These are phyloP conservation scores for Parathielavia hyrcaniae DNA, from an alignment of 495 filamentous ascomycete species.

Conservation along the genomic window DNA sequence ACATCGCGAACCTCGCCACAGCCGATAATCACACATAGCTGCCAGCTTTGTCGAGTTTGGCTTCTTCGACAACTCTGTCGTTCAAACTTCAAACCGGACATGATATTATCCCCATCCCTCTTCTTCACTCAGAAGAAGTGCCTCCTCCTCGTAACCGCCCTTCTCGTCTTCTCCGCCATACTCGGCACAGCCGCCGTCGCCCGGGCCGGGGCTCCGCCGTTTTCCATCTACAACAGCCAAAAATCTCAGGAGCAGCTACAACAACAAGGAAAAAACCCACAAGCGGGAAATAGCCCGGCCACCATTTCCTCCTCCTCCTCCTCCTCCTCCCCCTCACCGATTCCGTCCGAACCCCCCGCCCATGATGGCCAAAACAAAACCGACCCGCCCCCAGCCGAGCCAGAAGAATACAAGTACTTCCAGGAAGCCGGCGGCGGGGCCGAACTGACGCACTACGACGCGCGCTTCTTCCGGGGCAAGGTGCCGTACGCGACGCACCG, in stretches of 20 bases:
- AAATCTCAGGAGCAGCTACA: background rate
- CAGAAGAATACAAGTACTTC: conserved; percentile 41
- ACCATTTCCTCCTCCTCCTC: too few species aligned
- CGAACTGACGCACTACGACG: conserved; percentile 64
- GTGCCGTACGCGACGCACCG: conserved; percentile 60
- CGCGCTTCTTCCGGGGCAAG: conserved; percentile 55
- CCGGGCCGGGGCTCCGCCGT: background rate
- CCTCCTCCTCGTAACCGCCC: background rate
- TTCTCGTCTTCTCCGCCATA: conserved; percentile 3
- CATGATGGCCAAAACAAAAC: background rate
- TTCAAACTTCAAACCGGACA: background rate
- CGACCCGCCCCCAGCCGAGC: background rate
- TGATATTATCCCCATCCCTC: background rate
- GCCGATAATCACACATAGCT: background rate
- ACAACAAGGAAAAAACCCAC: background rate
- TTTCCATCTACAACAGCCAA: background rate
- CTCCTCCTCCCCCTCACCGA: background rate
- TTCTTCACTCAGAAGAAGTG: background rate
- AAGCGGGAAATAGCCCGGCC: too few species aligned
- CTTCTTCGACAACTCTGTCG: background rate
- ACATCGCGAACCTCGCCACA: too few species aligned
- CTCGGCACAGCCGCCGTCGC: conserved; percentile 8
- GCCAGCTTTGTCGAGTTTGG: background rate
- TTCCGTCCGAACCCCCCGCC: background rate
- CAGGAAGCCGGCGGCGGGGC: conserved; percentile 52